phyloP scores from a whole-genome alignment of 768 basidiomycete species.

The Rhizopogon vesiculosus region DNA sequence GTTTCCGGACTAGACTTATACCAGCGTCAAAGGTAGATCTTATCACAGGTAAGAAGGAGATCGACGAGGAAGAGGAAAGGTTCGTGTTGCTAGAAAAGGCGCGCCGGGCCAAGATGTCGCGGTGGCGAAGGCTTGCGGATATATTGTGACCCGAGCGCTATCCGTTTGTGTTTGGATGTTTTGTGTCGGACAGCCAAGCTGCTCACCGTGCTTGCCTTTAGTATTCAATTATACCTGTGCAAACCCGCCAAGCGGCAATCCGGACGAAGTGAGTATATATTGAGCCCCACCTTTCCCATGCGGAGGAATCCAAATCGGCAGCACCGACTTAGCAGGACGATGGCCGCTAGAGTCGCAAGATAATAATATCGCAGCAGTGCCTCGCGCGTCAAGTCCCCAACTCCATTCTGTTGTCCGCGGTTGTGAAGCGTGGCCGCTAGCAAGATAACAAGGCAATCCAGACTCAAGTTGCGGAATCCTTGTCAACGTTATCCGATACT shows the following conservation, averaged over 20 bases:
- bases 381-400: too few species aligned
- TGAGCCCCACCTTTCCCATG: too few species aligned
- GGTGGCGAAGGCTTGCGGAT: conserved; percentile 22
- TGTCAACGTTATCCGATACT: background rate
- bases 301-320: too few species aligned
- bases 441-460: background rate
- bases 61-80: conserved; percentile 58
- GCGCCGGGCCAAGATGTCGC: conserved; percentile 10
- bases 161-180: background rate
- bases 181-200: background rate
- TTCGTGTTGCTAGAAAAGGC: conserved; percentile 29
- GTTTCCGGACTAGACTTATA: conserved; percentile 29
- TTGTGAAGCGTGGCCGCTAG: too few species aligned
- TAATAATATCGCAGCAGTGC: too few species aligned
- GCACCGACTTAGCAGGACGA: too few species aligned
- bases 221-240: background rate
- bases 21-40: conserved; percentile 52
- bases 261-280: background rate
- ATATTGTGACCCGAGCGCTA: conserved; percentile 13
- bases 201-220: background rate
- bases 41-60: conserved; percentile 51
- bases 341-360: too few species aligned
- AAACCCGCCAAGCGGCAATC: background rate
- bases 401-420: too few species aligned
- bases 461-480: background rate